A percentile compares a stretch with the other conserved stretches of the same genome.
These are phyloP conservation scores for Tetrastigma voinierianum DNA, from an alignment of 164 flowering plant genomes.

Conservation along the genomic window DNA sequence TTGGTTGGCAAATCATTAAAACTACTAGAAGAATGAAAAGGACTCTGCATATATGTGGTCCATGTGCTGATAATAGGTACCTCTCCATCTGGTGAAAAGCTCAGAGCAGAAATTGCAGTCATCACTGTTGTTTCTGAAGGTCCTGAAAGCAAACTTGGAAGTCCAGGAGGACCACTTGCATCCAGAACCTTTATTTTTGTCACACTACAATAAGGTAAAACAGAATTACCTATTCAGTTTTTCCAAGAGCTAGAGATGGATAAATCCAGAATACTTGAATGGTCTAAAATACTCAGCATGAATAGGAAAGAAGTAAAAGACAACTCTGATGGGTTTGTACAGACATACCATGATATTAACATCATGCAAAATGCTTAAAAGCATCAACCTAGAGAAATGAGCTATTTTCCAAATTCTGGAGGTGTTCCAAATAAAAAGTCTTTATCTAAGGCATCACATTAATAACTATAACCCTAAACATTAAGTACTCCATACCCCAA, in stretches of 20 bases:
- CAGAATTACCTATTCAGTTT: slow-evolving; percentile 9
- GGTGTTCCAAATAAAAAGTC: too few relatives aligned
- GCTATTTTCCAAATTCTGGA: too few relatives aligned
- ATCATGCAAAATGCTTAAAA: neutral
- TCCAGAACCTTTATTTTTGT: slow-evolving; percentile 77
- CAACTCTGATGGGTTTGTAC: neutral
- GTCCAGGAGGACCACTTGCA: slow-evolving; percentile 97
- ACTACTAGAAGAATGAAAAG: neutral
- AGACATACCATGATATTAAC: neutral
- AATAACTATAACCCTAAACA: too few relatives aligned
- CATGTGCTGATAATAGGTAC: slow-evolving; percentile 29
- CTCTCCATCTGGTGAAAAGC: slow-evolving; percentile 98
- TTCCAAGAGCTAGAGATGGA: neutral
- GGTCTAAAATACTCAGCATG: neutral
- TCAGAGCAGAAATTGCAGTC: slow-evolving; percentile 78
- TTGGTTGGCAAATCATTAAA: slow-evolving; percentile 5
- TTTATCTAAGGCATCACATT: too few relatives aligned
- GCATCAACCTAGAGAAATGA: too few relatives aligned
- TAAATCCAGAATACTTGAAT: neutral
- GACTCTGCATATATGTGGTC: neutral
- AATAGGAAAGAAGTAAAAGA: slow-evolving; percentile 1
- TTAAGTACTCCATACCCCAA: too few relatives aligned
- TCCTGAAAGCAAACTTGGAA: slow-evolving; percentile 77
- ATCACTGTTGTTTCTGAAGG: slow-evolving; percentile 44
- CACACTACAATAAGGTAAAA: slow-evolving; percentile 42